Conservation (phyloP, 148 eudicot genomes). For the Tetragonia tetragonoides region DNA sequence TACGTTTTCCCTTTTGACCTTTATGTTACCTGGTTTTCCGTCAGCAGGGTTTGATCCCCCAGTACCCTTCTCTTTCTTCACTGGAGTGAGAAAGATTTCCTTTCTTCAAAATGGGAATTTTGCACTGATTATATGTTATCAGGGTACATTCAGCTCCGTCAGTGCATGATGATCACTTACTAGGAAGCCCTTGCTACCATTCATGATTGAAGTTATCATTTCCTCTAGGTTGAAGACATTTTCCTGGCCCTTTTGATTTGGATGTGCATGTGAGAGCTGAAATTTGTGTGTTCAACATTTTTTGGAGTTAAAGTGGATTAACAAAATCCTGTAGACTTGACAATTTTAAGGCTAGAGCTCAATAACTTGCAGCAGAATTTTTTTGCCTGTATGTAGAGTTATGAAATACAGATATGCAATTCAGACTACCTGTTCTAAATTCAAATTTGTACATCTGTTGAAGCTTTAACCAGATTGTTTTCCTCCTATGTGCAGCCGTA, state of each 20-base stretch:
- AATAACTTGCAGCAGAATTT: neutral
- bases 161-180: neutral
- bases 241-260: neutral
- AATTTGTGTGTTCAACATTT: neutral
- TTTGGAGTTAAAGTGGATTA: neutral
- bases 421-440: neutral
- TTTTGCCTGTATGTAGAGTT: neutral
- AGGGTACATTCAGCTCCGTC: neutral
- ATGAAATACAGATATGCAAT: neutral
- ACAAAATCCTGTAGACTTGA: neutral
- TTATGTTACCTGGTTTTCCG: neutral
- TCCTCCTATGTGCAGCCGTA: constrained; percentile 66
- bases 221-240: neutral
- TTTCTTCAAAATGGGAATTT: neutral
- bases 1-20: too few relatives aligned
- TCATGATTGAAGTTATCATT: neutral
- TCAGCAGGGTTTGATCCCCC: neutral
- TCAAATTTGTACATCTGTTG: neutral
- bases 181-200: neutral
- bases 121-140: neutral
- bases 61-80: neutral
- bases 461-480: constrained; percentile 14
- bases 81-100: neutral
- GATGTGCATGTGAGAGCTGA: neutral
- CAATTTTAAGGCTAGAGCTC: neutral